These are phyloP conservation scores for Colletotrichum cordylinicola DNA, from an alignment of 2,329 filamentous ascomycete species.

Conservation along the genomic window DNA sequence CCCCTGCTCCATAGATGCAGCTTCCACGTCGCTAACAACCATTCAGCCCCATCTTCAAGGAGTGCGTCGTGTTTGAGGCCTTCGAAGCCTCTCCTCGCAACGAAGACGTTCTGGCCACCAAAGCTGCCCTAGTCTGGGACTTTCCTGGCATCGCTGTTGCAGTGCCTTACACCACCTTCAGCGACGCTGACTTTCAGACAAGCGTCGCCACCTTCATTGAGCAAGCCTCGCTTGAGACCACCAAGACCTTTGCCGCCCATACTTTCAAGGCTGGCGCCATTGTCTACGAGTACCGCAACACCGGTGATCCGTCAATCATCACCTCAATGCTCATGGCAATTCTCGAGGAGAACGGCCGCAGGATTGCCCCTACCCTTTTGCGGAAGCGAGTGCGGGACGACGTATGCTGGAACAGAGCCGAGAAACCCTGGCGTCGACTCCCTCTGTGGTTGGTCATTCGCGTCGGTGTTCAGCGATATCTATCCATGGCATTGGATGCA, in stretches of 20 bases:
- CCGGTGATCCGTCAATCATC: conserved; percentile 61
- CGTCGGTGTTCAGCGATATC: conserved; percentile 59
- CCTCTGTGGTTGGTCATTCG: conserved; percentile 68
- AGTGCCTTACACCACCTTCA: conserved; percentile 40
- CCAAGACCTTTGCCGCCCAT: conserved; percentile 58
- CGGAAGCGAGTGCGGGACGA: conserved; percentile 69
- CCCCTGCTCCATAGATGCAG: neutral
- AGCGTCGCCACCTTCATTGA: conserved; percentile 58
- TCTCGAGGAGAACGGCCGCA: conserved; percentile 57
- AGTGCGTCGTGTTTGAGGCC: conserved; percentile 50
- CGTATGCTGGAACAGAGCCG: conserved; percentile 52
- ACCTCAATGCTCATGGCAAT: conserved; percentile 65
- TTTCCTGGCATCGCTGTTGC: conserved; percentile 63
- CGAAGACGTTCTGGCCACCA: conserved; percentile 54
- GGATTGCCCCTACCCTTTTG: conserved; percentile 40
- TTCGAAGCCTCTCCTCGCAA: conserved; percentile 65
- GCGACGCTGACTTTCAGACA: conserved; percentile 25
- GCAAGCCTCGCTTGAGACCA: conserved; percentile 56
- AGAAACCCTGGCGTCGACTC: conserved; percentile 66
- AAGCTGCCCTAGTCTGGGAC: conserved; percentile 59
- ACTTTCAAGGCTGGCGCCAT: conserved; percentile 55
- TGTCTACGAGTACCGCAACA: conserved; percentile 63
- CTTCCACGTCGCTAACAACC: neutral
- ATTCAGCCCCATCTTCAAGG: conserved; percentile 27
- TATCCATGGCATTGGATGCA: conserved; percentile 45